Percentiles rank a stretch among this genome's conserved stretches.
Conservation (phyloP, 495 filamentous ascomycete genomes). For the Neurospora hispaniola region DNA sequence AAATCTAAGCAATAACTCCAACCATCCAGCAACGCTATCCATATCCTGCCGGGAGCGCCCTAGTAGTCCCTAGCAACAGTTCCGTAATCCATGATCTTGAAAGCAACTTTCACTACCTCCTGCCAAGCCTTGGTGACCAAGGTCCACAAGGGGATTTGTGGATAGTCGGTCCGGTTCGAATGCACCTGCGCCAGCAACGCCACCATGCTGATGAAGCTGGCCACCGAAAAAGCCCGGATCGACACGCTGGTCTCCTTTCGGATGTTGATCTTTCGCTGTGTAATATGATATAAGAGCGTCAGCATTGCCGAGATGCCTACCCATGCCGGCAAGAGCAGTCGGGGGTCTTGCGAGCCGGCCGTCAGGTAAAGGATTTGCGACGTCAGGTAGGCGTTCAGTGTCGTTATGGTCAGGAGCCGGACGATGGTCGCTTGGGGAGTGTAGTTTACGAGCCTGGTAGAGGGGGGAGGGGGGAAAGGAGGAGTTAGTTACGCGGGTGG, state of each 20-base stretch:
- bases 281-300: constrained; percentile 70
- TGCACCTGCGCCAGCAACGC: constrained; percentile 59
- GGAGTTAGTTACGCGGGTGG: neutral
- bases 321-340: constrained; percentile 76
- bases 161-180: constrained; percentile 52
- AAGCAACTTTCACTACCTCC: constrained; percentile 9
- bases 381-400: constrained; percentile 70
- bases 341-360: constrained; percentile 62
- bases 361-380: constrained; percentile 70
- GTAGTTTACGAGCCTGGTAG: constrained; percentile 68
- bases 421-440: constrained; percentile 77
- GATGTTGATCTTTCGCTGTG: constrained; percentile 71
- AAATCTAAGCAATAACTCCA: neutral
- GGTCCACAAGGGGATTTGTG: constrained; percentile 51
- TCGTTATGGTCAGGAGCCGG: constrained; percentile 68
- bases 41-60: neutral
- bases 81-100: constrained; percentile 21
- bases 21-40: neutral
- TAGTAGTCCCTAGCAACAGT: constrained; percentile 16
- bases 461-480: neutral
- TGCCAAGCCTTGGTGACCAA: constrained; percentile 39
- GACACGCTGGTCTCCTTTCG: constrained; percentile 71
- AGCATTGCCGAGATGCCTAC: constrained; percentile 74
- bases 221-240: constrained; percentile 63
- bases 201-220: constrained; percentile 66